phyloP scores from a whole-genome alignment of 176 grass and related monocot genomes.

The Carex kokanica region DNA sequence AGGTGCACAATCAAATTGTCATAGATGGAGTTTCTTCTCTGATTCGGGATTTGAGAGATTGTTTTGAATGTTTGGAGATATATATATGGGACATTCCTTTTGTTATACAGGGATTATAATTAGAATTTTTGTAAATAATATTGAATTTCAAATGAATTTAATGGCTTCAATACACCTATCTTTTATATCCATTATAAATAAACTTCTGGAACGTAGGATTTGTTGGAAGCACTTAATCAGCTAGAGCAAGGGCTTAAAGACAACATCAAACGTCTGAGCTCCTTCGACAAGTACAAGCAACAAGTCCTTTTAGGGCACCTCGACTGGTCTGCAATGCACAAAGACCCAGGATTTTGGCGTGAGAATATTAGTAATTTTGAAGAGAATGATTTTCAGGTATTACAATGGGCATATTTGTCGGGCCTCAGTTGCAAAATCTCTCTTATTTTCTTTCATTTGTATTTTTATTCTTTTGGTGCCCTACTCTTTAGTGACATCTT shows the following conservation, averaged over 20 bases:
- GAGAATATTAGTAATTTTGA: constrained; percentile 96
- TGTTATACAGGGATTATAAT: neutral
- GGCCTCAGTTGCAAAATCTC: neutral
- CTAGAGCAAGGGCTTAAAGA: constrained; percentile 83
- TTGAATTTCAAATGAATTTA: neutral
- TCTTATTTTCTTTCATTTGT: neutral
- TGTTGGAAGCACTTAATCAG: constrained; percentile 88
- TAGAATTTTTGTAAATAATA: neutral
- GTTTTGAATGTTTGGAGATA: neutral
- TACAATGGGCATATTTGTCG: neutral
- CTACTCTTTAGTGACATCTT: neutral
- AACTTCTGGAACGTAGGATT: constrained; percentile 50
- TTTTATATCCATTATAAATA: neutral
- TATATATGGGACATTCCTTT: neutral
- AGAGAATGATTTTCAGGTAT: constrained; percentile 99
- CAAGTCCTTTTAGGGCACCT: constrained; percentile 94
- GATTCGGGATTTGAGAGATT: neutral
- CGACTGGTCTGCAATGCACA: constrained; percentile 99
- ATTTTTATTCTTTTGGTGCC: neutral
- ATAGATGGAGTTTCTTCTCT: neutral
- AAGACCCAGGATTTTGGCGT: constrained; percentile 88
- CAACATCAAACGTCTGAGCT: constrained; percentile 71
- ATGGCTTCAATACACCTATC: neutral
- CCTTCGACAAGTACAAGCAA: constrained; percentile 98
- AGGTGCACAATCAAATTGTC: neutral